These are phyloP conservation scores for Globisporangium takayamanum DNA, from an alignment of 352 stramenopile species.

Conservation along the genomic window DNA sequence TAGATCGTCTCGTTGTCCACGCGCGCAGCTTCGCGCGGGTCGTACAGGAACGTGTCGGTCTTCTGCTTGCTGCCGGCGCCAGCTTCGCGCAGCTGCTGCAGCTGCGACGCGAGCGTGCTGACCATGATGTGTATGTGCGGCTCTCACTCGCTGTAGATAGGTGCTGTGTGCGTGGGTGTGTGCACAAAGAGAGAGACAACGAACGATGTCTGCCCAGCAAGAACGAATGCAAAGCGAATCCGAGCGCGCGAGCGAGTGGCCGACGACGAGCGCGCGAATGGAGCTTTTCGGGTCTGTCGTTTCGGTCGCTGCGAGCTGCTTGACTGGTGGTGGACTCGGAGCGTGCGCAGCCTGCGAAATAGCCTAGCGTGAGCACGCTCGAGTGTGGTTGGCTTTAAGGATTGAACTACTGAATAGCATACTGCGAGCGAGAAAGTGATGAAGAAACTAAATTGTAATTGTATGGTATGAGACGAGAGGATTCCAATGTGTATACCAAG, in stretches of 20 bases:
- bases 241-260: not conserved
- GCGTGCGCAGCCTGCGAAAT: not conserved
- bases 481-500: not conserved
- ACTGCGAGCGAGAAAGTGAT: not conserved
- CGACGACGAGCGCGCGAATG: conserved; percentile 6
- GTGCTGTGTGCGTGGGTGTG: not conserved
- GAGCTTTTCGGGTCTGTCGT: conserved; percentile 11
- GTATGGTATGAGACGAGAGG: no score
- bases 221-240: not conserved
- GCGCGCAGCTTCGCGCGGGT: conserved; percentile 68
- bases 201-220: not conserved
- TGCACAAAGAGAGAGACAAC: not conserved
- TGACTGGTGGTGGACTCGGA: conserved; percentile 5
- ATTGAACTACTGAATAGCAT: not conserved
- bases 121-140: not conserved
- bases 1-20: conserved; percentile 83
- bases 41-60: conserved; percentile 81
- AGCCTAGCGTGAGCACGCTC: not conserved
- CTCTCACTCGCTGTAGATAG: not conserved
- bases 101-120: conserved; percentile 52
- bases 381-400: not conserved
- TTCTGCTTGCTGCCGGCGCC: conserved; percentile 77
- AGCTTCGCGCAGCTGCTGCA: conserved; percentile 74
- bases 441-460: no score
- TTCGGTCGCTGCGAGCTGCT: conserved; percentile 4